phyloP scores from a whole-genome alignment of 352 stramenopile species.

The Phytopythium aichiense region DNA sequence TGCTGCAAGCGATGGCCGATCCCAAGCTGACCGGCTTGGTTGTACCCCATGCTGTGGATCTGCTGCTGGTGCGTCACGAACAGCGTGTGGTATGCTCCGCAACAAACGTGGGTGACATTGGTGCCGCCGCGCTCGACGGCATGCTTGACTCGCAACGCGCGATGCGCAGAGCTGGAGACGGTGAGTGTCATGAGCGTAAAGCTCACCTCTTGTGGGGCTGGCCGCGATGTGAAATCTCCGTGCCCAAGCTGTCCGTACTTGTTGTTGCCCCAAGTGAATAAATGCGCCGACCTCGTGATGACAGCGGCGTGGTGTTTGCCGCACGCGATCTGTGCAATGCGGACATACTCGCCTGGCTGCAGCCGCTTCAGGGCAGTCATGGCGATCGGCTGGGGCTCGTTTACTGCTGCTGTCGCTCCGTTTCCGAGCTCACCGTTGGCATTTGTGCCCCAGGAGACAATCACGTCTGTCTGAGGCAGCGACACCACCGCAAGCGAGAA shows the following conservation, averaged over 20 bases:
- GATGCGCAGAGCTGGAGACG: slow-evolving; percentile 31
- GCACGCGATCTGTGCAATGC: slow-evolving; percentile 47
- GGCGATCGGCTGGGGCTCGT: slow-evolving; percentile 31
- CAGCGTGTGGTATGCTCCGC: slow-evolving; percentile 64
- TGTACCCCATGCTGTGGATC: slow-evolving; percentile 75
- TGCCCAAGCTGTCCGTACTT: slow-evolving; percentile 69
- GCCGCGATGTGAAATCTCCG: slow-evolving; percentile 41
- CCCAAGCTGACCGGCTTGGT: slow-evolving; percentile 70
- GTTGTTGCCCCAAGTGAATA: slow-evolving; percentile 78
- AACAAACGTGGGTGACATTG: slow-evolving; percentile 66
- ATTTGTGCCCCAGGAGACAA: slow-evolving; percentile 57
- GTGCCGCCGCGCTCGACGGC: slow-evolving; percentile 41
- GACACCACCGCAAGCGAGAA: slow-evolving; percentile 56
- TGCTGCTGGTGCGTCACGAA: slow-evolving; percentile 77
- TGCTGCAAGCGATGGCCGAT: slow-evolving; percentile 62
- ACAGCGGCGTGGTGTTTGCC: slow-evolving; percentile 71
- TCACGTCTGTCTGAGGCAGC: slow-evolving; percentile 27
- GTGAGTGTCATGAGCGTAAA: slow-evolving; percentile 35
- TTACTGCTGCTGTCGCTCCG: slow-evolving; percentile 27
- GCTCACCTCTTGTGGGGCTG: slow-evolving; percentile 46
- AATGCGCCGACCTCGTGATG: slow-evolving; percentile 45
- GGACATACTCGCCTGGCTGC: slow-evolving; percentile 28
- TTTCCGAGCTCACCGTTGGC: slow-evolving; percentile 57
- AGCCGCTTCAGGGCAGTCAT: slow-evolving; percentile 27
- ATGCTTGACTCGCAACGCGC: slow-evolving; percentile 54